Base-by-base conservation (phyloP, 2,329 filamentous ascomycete genomes). In the Metarhizium album region DNA sequence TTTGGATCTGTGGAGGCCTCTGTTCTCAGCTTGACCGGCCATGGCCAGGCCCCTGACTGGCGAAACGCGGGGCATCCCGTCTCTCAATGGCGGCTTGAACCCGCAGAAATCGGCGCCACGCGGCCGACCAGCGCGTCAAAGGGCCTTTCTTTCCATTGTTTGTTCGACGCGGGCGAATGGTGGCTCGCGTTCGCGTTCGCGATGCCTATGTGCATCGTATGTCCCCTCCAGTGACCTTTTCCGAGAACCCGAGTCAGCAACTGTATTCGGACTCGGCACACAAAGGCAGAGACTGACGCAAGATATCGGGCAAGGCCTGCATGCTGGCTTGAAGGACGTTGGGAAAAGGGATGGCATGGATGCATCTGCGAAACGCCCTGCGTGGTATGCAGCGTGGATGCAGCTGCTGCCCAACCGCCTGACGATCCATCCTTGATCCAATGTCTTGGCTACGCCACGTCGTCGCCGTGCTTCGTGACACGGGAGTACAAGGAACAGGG, bases 1-100 rank as follows among this genome's bases (percentile, higher is more conserved):
- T 54, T 50, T 45, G 42, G 54, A 47, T 49, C 48, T 53, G 52
- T 13, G 46, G 46, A 47, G 46, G 46, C 46, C 46, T 48, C 37
- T 29, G 38, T 18, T 24, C 35, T 42, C 35, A 43, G 40, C n/a
- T 48, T 49, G 40, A 37, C 22, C 5, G 37, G 23, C 24, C 35
- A 42, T 18, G 9, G n/a, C n/a, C 37, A 24, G 23, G 13, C 37
- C 14, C 18, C 9, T 7, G n/a, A 16, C 20, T 18, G 35, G 33
- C 48, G n/a, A 49, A 49, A 45, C 48, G 48, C 48, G 48, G 48
- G 27, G 48, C 48, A 20, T 49, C 9, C 48, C 48, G 48, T 22
- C 40, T 20, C 14, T n/a, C 40, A 24, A 24, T 43, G 9, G 22
- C 20, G 40, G 40, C 40, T 14, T 24, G 20, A 13, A 3, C 22